Conservation (phyloP, 2,329 filamentous ascomycete species). For the Tolypocladium cylindrosporum region DNA sequence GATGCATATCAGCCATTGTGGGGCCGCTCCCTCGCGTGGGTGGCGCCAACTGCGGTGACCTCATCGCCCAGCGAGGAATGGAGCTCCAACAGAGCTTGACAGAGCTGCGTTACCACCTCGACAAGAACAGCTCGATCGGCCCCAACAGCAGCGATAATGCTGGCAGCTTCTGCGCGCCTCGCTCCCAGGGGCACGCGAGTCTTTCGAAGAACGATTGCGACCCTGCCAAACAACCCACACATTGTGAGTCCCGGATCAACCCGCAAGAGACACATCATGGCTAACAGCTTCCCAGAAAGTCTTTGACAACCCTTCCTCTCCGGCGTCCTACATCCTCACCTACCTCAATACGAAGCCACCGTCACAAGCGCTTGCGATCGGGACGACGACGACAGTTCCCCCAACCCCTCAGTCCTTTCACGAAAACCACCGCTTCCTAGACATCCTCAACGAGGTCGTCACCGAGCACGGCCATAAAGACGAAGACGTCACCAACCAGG, state of each 20-base stretch:
- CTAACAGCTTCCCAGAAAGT: slow-evolving; percentile 38
- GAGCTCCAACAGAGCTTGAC: neutral
- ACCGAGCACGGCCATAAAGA: slow-evolving; percentile 45
- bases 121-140: neutral
- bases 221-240: slow-evolving; percentile 38
- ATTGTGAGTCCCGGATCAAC: slow-evolving; percentile 35
- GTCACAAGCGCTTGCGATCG: slow-evolving; percentile 43
- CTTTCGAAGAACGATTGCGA: slow-evolving; percentile 28
- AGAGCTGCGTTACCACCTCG: neutral
- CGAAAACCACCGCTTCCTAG: slow-evolving; percentile 49
- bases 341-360: slow-evolving; percentile 50
- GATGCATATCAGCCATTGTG: slow-evolving; percentile 12
- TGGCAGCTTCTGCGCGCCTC: slow-evolving; percentile 13
- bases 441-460: slow-evolving; percentile 48
- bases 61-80: slow-evolving; percentile 12
- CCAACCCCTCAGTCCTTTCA: slow-evolving; percentile 51
- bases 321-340: slow-evolving; percentile 43
- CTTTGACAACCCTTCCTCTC: slow-evolving; percentile 36
- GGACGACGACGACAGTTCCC: slow-evolving; percentile 46
- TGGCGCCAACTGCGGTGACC: slow-evolving; percentile 14
- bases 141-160: slow-evolving; percentile 11
- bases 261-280: neutral
- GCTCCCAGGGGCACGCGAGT: slow-evolving; percentile 9
- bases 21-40: neutral
- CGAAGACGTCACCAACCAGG: slow-evolving; percentile 44